phyloP scores from a whole-genome alignment of 345 rosid genomes.

The Draba incana region DNA sequence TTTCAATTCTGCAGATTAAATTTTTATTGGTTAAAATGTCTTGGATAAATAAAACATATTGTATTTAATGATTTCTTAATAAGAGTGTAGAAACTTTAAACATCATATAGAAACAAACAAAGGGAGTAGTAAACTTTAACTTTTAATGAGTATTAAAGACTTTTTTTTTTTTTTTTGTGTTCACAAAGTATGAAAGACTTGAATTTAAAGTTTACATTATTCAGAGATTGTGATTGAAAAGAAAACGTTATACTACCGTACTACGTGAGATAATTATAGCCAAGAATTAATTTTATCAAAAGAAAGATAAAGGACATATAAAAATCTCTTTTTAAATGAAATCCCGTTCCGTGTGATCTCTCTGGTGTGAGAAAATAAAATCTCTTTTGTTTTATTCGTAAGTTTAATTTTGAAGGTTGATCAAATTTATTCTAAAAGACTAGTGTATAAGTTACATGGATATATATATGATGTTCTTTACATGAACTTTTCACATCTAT shows the following conservation, averaged over 20 bases:
- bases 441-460: no score
- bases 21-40: no score
- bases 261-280: constrained; percentile 4
- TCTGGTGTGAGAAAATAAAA: constrained; percentile 1
- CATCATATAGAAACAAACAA: no score
- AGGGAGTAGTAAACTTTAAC: background rate
- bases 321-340: background rate
- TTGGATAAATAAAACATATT: no score
- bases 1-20: no score
- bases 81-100: no score
- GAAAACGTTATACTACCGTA: background rate
- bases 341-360: constrained; percentile 18
- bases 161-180: no score
- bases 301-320: background rate
- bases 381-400: background rate
- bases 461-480: background rate
- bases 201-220: background rate
- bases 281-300: background rate
- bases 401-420: background rate
- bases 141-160: background rate
- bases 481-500: background rate
- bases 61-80: no score
- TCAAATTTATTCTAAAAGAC: background rate
- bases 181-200: background rate
- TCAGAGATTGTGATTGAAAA: background rate